phyloP scores from a whole-genome alignment of 352 stramenopile genomes.

The Phytophthora citrophthora region DNA sequence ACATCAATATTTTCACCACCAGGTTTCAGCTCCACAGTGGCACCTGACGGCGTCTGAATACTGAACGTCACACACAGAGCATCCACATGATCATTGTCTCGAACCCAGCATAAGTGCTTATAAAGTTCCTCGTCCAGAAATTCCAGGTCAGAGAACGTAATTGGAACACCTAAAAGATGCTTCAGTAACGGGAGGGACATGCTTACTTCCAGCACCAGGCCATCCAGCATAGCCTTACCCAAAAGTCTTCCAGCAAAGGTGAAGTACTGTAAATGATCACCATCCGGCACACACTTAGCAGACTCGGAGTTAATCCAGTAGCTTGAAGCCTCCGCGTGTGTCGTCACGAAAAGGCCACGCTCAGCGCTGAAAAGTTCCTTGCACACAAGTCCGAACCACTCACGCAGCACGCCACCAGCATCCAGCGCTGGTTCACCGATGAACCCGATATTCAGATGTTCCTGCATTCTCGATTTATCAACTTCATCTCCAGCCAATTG shows the following conservation, averaged over 20 bases:
- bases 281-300: conserved; percentile 40
- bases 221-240: conserved; percentile 97
- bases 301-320: conserved; percentile 86
- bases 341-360: conserved; percentile 71
- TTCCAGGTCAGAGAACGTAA: conserved; percentile 87
- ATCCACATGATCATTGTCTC: conserved; percentile 76
- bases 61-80: conserved; percentile 81
- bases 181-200: conserved; percentile 92
- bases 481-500: conserved; percentile 45
- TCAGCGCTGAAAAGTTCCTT: conserved; percentile 81
- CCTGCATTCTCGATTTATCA: conserved; percentile 41
- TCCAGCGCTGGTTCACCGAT: conserved; percentile 75
- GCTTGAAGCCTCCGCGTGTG: conserved; percentile 76
- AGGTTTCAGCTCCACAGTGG: conserved; percentile 91
- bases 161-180: conserved; percentile 82
- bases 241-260: conserved; percentile 95
- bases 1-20: conserved; percentile 91
- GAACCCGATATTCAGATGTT: conserved; percentile 84
- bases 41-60: conserved; percentile 60
- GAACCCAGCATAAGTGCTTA: conserved; percentile 75
- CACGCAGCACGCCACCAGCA: conserved; percentile 77
- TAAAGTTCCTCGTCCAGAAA: conserved; percentile 86
- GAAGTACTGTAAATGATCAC: conserved; percentile 94
- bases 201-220: conserved; percentile 96
- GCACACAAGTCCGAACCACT: conserved; percentile 82